phyloP scores from a whole-genome alignment of 345 rosid genomes.

The Firmiana major region DNA sequence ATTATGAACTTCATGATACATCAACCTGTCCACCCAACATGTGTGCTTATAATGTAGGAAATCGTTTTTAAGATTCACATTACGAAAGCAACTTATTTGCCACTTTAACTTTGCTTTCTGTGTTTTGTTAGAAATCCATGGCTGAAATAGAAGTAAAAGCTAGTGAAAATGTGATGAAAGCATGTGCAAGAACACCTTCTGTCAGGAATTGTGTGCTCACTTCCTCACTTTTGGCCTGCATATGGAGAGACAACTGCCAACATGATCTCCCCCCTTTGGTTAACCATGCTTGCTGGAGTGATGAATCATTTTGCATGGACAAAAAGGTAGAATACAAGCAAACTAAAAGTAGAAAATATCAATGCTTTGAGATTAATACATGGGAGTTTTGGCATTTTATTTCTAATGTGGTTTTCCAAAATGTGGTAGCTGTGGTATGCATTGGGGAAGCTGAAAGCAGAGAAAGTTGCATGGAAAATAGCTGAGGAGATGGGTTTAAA shows the following conservation, averaged over 20 bases:
- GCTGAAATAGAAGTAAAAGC: constrained; percentile 68
- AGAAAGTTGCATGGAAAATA: constrained; percentile 42
- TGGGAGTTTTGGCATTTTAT: neutral
- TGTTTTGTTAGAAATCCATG: constrained; percentile 48
- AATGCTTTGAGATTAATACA: neutral
- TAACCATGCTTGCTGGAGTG: constrained; percentile 75
- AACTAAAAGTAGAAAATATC: neutral
- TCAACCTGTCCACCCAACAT: neutral
- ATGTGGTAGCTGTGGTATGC: constrained; percentile 20
- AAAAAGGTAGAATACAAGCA: constrained; percentile 47
- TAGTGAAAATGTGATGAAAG: constrained; percentile 68
- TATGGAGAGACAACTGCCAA: constrained; percentile 48
- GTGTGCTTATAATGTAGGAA: neutral
- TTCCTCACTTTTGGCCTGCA: constrained; percentile 72
- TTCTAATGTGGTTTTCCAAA: neutral
- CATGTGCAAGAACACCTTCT: constrained; percentile 68
- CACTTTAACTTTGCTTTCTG: neutral
- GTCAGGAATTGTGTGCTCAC: constrained; percentile 78
- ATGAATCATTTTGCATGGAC: constrained; percentile 59
- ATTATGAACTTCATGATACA: neutral
- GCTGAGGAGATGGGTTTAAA: constrained; percentile 18
- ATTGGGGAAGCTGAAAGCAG: constrained; percentile 85
- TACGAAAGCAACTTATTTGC: neutral
- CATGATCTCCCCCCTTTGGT: constrained; percentile 38
- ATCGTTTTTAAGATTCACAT: too few species aligned